These are phyloP conservation scores for Urochloa ruziziensis DNA, from an alignment of 176 grass and related monocot species.

Conservation along the genomic window DNA sequence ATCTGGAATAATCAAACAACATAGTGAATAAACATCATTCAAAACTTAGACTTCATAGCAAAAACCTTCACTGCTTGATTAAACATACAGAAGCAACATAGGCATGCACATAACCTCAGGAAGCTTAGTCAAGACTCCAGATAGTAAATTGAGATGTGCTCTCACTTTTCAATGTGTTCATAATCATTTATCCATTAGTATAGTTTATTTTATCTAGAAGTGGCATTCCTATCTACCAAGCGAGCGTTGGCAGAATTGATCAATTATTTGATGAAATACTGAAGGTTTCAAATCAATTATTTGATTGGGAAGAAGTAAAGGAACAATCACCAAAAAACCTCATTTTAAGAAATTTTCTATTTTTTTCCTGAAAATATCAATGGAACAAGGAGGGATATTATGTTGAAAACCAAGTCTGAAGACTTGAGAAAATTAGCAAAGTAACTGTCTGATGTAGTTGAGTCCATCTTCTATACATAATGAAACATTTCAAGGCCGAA, in stretches of 20 bases:
- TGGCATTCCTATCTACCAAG: not conserved
- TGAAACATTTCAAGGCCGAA: not conserved
- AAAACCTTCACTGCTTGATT: not conserved
- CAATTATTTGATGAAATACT: not conserved
- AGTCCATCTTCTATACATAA: not conserved
- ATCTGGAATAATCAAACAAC: conserved; percentile 53
- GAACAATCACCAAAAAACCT: not conserved
- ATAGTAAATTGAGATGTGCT: not conserved
- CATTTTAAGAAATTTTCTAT: not conserved
- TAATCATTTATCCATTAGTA: not conserved
- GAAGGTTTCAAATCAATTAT: not conserved
- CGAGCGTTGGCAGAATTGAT: not conserved
- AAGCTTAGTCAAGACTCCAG: conserved; percentile 5
- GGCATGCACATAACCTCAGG: not conserved
- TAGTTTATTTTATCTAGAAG: not conserved
- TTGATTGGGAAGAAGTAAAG: not conserved
- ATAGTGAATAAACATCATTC: not conserved
- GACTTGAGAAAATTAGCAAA: not conserved
- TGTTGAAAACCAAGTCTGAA: not conserved
- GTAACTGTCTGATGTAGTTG: not conserved
- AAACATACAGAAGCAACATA: not conserved
- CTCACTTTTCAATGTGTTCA: not conserved
- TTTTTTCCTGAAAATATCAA: not conserved
- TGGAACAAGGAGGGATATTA: not conserved
- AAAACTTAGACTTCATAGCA: conserved; percentile 3